Base-by-base conservation (phyloP, 192 early-diverging fungal species). In the Mortierella claussenii region DNA sequence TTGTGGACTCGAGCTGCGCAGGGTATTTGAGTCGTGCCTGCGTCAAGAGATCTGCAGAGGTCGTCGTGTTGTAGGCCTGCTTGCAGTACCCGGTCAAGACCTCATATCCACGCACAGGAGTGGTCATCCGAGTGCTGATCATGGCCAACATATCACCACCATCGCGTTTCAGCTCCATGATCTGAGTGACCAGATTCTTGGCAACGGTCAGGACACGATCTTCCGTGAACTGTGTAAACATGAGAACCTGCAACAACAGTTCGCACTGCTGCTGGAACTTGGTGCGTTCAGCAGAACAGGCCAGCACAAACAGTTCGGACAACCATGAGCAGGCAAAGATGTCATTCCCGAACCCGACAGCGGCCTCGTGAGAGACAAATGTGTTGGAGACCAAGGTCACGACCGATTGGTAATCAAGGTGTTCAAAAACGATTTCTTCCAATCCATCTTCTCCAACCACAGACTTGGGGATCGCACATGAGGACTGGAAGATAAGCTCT, bases 171-270 rank as follows among this genome's bases (percentile, higher is more conserved):
- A 82, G 53, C 42, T 91, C 89, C 45, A 64, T 56, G 31, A 93
- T 83, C n/a, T 89, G 85, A 18, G 82, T 83, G 26, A 88, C 68
- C 52, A 93, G 60, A 64, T 93, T 93, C 79, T 93, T 91, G 17
- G 87, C 86, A 3, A 83, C 73, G 0, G 89, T 85, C n/a, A 88
- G 20, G 50, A 95, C 81, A 1, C 94, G 84, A 55, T 93, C 93
- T 20, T 81, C 71, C 20, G 88, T 86, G 58, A 93, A 94, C 20
- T 81, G 66, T 3, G 89, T 79, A 69, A 90, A 91, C 62, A 91
- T 70, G 20, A 95, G 20, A 1, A 80, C 82, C 24, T 84, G 80
- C 0, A 86, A 43, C 37, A 91, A 46, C 62, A 86, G 84, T 47
- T 84, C 81, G 6, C 75, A 69, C 21, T 80, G 78, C 2, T 64